Percentiles rank a stretch among this genome's conserved stretches.
phyloP scores from a whole-genome alignment of 2,329 filamentous ascomycete genomes.

The Ascochyta fabae region DNA sequence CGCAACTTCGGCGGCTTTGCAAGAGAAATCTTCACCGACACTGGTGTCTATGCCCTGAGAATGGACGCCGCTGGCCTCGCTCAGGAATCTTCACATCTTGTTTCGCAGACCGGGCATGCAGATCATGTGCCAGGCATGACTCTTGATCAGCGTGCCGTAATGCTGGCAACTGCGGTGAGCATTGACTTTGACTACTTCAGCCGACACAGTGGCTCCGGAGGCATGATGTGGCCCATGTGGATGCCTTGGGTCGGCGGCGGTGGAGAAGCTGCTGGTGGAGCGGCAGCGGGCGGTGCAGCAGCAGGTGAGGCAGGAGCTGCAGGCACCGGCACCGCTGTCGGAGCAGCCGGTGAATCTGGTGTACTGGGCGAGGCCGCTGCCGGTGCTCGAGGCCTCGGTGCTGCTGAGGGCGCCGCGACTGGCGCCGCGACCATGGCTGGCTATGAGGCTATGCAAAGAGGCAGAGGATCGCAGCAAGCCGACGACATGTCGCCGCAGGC shows the following conservation, averaged over 20 bases:
- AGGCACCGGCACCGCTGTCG: conserved; percentile 43
- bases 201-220: conserved; percentile 59
- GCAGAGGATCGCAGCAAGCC: conserved; percentile 41
- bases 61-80: conserved; percentile 65
- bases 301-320: conserved; percentile 47
- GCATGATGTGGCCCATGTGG: conserved; percentile 56
- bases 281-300: conserved; percentile 50
- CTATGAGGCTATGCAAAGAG: conserved; percentile 67
- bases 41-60: conserved; percentile 67
- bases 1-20: conserved; percentile 69
- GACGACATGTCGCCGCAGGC: conserved; percentile 40
- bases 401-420: conserved; percentile 53
- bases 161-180: conserved; percentile 69
- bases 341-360: conserved; percentile 52
- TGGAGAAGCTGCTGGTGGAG: conserved; percentile 43
- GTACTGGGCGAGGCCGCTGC: conserved; percentile 57
- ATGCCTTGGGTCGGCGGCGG: conserved; percentile 56
- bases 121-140: conserved; percentile 61
- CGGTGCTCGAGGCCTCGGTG: conserved; percentile 48
- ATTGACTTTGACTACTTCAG: conserved; percentile 74
- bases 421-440: conserved; percentile 67
- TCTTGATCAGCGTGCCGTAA: conserved; percentile 69
- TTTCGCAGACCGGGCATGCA: conserved; percentile 45
- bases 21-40: conserved; percentile 70
- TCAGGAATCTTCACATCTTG: conserved; percentile 48